Percentiles rank a stretch among this genome's conserved stretches.
Conservation (phyloP, 768 basidiomycete species). For the Roridomyces roridus region DNA sequence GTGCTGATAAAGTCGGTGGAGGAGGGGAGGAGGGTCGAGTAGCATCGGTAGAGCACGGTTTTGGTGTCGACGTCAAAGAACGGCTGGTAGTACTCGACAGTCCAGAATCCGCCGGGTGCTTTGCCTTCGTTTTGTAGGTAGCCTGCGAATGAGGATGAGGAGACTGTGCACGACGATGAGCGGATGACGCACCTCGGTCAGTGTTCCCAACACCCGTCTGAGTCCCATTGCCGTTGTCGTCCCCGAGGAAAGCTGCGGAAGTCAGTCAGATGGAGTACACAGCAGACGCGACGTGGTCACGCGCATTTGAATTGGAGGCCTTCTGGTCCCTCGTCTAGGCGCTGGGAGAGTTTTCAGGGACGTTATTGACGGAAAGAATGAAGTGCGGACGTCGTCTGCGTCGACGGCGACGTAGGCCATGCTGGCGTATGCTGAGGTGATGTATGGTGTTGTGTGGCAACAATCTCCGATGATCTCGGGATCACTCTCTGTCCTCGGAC, state of each 20-base stretch:
- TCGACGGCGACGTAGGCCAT: conserved; percentile 82
- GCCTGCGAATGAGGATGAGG: conserved; percentile 44
- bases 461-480: too few species aligned
- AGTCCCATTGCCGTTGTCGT: conserved; percentile 36
- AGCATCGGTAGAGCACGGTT: conserved; percentile 77
- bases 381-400: conserved; percentile 64
- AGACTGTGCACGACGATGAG: neutral
- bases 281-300: conserved; percentile 19
- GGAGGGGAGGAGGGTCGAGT: conserved; percentile 78
- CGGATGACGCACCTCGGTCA: conserved; percentile 51
- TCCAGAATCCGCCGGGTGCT: conserved; percentile 28
- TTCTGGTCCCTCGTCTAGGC: conserved; percentile 70
- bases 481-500: too few species aligned
- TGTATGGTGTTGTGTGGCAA: neutral
- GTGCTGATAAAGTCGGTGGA: conserved; percentile 61
- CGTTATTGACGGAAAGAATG: neutral
- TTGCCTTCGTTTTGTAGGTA: conserved; percentile 64
- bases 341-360: conserved; percentile 36
- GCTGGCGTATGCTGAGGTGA: too few species aligned
- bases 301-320: conserved; percentile 77
- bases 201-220: conserved; percentile 50
- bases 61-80: conserved; percentile 91
- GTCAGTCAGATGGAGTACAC: neutral
- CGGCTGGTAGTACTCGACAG: conserved; percentile 80
- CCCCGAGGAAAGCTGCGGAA: conserved; percentile 62